Conservation (phyloP, 2,329 filamentous ascomycete genomes). For the Alternaria incomplexa region DNA sequence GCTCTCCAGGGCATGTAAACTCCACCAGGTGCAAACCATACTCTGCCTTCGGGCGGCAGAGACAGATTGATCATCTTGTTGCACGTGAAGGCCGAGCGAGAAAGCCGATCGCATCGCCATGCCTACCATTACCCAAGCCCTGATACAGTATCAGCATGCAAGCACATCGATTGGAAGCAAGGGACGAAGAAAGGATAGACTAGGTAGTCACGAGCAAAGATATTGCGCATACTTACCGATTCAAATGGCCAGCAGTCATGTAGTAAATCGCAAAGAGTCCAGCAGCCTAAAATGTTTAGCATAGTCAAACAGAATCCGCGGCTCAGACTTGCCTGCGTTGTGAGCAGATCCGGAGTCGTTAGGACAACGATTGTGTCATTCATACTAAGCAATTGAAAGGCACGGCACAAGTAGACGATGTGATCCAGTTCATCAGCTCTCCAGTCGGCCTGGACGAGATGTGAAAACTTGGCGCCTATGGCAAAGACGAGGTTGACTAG, state of each 20-base stretch:
- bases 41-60: conserved; percentile 31
- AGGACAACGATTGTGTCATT: conserved; percentile 28
- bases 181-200: not conserved
- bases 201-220: not conserved
- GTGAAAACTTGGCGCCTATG: conserved; percentile 44
- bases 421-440: conserved; percentile 31
- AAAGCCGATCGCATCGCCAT: conserved; percentile 41
- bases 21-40: conserved; percentile 46
- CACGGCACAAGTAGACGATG: conserved; percentile 39
- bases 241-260: conserved; percentile 44
- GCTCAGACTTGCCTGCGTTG: conserved; percentile 15
- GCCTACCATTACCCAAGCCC: conserved; percentile 43
- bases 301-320: conserved; percentile 6
- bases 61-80: conserved; percentile 27
- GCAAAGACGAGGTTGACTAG: conserved; percentile 50
- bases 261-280: conserved; percentile 47
- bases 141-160: conserved; percentile 20
- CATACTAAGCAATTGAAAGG: conserved; percentile 14
- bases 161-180: not conserved
- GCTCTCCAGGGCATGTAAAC: conserved; percentile 41
- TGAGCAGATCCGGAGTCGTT: conserved; percentile 26
- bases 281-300: conserved; percentile 11
- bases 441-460: conserved; percentile 30
- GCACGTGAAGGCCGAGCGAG: conserved; percentile 42
- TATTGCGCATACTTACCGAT: not conserved